Percentiles rank a stretch among this genome's conserved stretches.
These are phyloP conservation scores for Leccinum huronense DNA, from an alignment of 1,284 basidiomycete genomes.

Conservation along the genomic window DNA sequence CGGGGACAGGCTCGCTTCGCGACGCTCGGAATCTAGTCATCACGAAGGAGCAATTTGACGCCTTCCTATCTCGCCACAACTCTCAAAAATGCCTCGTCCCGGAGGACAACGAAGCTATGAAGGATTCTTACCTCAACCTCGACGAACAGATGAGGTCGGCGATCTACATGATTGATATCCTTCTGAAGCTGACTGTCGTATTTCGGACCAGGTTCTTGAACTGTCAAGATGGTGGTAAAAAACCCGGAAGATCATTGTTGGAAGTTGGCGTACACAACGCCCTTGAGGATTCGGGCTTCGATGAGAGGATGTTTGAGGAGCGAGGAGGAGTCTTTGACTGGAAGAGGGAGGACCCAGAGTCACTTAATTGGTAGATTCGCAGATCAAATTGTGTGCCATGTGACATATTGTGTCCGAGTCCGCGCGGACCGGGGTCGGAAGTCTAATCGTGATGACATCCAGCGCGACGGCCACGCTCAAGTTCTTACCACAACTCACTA, in stretches of 20 bases:
- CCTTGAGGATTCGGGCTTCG: constrained; percentile 38
- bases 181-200: not conserved
- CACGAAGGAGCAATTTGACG: constrained; percentile 36
- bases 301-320: constrained; percentile 34
- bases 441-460: too few relatives aligned
- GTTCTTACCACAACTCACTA: not conserved
- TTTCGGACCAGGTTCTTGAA: constrained; percentile 33
- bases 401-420: not conserved
- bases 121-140: constrained; percentile 38
- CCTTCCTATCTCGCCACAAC: constrained; percentile 37
- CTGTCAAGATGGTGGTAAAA: constrained; percentile 33
- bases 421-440: not conserved
- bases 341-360: constrained; percentile 18
- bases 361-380: constrained; percentile 21
- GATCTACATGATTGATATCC: not conserved
- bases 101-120: constrained; percentile 40
- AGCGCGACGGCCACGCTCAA: not conserved
- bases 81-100: constrained; percentile 35
- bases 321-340: constrained; percentile 41
- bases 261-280: constrained; percentile 38
- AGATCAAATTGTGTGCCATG: not conserved
- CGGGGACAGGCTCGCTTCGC: constrained; percentile 33
- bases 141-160: constrained; percentile 39
- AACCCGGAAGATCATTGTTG: constrained; percentile 36
- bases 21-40: constrained; percentile 39